Evolutionary conservation across 1,139 yeast species (phyloP).

Genomic region (Candida dubliniensis): DNA sequence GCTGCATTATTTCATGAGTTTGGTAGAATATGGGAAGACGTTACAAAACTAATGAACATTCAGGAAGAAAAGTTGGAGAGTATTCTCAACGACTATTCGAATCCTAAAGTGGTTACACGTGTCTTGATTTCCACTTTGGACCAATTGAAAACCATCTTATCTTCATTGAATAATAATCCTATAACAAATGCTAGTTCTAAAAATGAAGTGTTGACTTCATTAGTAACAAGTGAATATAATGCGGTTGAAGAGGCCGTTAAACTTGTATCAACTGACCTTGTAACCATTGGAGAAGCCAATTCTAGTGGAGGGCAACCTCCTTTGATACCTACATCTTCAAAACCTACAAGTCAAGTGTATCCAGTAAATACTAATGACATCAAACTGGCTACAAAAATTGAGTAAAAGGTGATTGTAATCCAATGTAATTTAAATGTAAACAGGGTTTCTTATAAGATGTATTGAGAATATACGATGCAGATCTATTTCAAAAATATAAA

Average conservation of each 20-base stretch:
- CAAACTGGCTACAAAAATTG: constrained; percentile 2
- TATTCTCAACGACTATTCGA: constrained; percentile 15
- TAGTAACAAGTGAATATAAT: constrained; percentile 9
- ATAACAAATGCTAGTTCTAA: not conserved
- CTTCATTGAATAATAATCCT: not conserved
- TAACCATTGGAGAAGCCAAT: not conserved
- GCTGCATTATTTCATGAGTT: constrained; percentile 34
- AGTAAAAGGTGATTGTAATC: not conserved
- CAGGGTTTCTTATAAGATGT: too few species aligned
- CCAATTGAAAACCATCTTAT: constrained; percentile 3
- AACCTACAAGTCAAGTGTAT: constrained; percentile 9
- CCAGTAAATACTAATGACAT: constrained; percentile 4
- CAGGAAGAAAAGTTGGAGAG: constrained; percentile 29
- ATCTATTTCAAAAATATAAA: too few species aligned
- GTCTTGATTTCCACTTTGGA: constrained; percentile 10
- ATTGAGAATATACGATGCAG: too few species aligned
- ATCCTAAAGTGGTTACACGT: constrained; percentile 1
- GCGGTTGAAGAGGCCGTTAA: constrained; percentile 11
- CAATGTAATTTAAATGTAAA: too few species aligned
- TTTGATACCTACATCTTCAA: constrained; percentile 9
- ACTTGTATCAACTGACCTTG: constrained; percentile 5
- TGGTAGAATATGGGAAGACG: constrained; percentile 39
- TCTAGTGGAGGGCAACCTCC: constrained; percentile 1
- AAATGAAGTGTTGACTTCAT: not conserved
- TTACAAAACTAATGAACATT: constrained; percentile 26